Base-by-base conservation (phyloP, 2,329 filamentous ascomycete genomes). In the Stenocarpella maydis region DNA sequence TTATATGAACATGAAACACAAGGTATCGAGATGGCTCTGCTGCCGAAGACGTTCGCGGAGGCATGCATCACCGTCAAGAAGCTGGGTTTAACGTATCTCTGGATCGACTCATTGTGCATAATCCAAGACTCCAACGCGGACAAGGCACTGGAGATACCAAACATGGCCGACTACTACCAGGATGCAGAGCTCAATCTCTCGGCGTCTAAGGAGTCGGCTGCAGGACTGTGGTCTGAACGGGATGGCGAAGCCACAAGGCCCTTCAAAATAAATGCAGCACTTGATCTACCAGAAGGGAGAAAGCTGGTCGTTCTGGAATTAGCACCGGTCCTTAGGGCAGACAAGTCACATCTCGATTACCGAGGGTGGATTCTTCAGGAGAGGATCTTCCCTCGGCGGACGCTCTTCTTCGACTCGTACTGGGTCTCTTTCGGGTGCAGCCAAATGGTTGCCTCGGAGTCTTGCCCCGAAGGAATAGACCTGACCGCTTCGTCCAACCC, bases 21-120 rank as follows among this genome's bases (percentile, higher is more conserved):
- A 21, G 49, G 63, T 19, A 65, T 65, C 6, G 21, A 54, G 37
- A 54, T 65, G 34, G 24, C 5, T 28, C 21, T 19, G 4, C 49
- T 65, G 24, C 63, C 63, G 8, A 52, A 26, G 37, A 65, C 49
- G 3, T 65, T 65, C 43, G 49, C 49, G n/a, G 49, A 65, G 31
- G 63, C 63, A 21, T 65, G 63, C n/a, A 37, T 67, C 24, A 58
- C 47, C 2, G 24, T 53, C 17, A 52, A 50, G 41, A 41, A 39
- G 10, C 43, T 69, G 1, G 64, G 68, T n/a, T 28, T 69, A 6
- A 55, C 15, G 4, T 68, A 69, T 17, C 21, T 68, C 0, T 69
- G 68, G 68, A 67, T 69, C 15, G 68, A 69, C 39, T 66, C 68
- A 1, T 17, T 64, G 7, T 68, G 65, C 28, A 65, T 68, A n/a